These are phyloP conservation scores for Neolentinus lepideus DNA, from an alignment of 1,284 basidiomycete species.

Conservation along the genomic window DNA sequence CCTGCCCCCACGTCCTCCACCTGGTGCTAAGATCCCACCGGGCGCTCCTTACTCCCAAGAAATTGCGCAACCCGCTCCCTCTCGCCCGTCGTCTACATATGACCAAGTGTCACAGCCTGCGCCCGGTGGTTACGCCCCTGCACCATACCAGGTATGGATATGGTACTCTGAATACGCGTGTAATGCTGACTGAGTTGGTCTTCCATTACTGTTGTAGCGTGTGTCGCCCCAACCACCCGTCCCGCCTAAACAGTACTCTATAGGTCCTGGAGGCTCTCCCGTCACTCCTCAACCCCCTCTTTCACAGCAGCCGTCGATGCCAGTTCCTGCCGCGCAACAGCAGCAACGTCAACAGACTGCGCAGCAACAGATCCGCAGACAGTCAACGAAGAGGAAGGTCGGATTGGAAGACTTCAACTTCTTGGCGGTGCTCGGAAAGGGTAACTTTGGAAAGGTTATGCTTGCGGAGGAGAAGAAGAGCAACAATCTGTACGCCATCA, in stretches of 20 bases:
- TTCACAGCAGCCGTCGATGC: slow-evolving; percentile 10
- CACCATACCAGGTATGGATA: not conserved
- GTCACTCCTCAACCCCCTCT: slow-evolving; percentile 18
- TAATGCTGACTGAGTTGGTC: not conserved
- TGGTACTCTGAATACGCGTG: too few relatives aligned
- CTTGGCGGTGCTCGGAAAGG: slow-evolving; percentile 96
- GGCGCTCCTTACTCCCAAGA: slow-evolving; percentile 21
- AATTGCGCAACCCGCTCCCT: slow-evolving; percentile 12
- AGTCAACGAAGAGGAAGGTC: slow-evolving; percentile 72
- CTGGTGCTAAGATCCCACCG: slow-evolving; percentile 37
- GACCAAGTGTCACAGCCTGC: slow-evolving; percentile 20
- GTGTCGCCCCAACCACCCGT: slow-evolving; percentile 15
- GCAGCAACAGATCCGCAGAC: slow-evolving; percentile 20
- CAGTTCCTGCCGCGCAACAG: slow-evolving; percentile 18
- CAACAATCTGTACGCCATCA: slow-evolving; percentile 93
- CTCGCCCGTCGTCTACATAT: slow-evolving; percentile 25
- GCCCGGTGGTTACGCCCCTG: slow-evolving; percentile 13
- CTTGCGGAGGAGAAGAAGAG: slow-evolving; percentile 96
- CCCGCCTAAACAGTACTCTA: slow-evolving; percentile 6
- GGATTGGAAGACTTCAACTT: slow-evolving; percentile 99
- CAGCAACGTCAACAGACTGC: slow-evolving; percentile 17
- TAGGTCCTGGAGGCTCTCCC: not conserved
- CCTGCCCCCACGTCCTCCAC: slow-evolving; percentile 31
- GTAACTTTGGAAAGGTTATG: slow-evolving; percentile 99
- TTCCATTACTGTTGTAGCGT: slow-evolving; percentile 3